phyloP scores from a whole-genome alignment of 1,284 basidiomycete species.

The Chiua sp. region DNA sequence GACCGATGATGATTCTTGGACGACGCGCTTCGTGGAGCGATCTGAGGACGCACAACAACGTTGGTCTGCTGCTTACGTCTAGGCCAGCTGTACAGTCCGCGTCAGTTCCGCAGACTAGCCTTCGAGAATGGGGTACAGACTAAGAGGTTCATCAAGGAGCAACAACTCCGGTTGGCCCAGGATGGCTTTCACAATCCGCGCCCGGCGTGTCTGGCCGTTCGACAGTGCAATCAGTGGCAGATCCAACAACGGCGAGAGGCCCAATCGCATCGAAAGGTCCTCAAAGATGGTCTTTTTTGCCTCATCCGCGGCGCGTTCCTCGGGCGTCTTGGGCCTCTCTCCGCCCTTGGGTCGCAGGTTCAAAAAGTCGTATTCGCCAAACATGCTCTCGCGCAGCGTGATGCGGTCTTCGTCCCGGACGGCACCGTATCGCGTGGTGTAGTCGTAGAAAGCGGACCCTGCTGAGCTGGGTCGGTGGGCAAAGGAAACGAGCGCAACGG shows the following conservation, averaged over 20 bases:
- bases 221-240: slow-evolving; percentile 84
- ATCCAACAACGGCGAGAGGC: slow-evolving; percentile 69
- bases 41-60: slow-evolving; percentile 63
- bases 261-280: slow-evolving; percentile 56
- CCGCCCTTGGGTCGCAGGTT: slow-evolving; percentile 34
- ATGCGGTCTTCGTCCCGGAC: slow-evolving; percentile 81
- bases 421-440: slow-evolving; percentile 88
- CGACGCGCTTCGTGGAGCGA: slow-evolving; percentile 56
- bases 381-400: slow-evolving; percentile 77
- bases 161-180: slow-evolving; percentile 73
- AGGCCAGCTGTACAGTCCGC: slow-evolving; percentile 64
- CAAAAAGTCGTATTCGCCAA: slow-evolving; percentile 49
- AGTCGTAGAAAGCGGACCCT: slow-evolving; percentile 87
- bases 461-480: slow-evolving; percentile 62
- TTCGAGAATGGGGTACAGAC: slow-evolving; percentile 44
- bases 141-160: slow-evolving; percentile 86
- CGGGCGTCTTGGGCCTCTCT: slow-evolving; percentile 22
- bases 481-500: slow-evolving; percentile 76
- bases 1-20: slow-evolving; percentile 77
- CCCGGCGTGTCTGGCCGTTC: slow-evolving; percentile 92
- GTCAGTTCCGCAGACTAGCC: slow-evolving; percentile 1
- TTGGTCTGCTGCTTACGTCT: slow-evolving; percentile 63
- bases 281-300: slow-evolving; percentile 48
- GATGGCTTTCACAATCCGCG: slow-evolving; percentile 83
- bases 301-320: slow-evolving; percentile 21